These are phyloP conservation scores for Tetraselmis chui DNA, from an alignment of 139 green algal genomes.

Conservation along the genomic window DNA sequence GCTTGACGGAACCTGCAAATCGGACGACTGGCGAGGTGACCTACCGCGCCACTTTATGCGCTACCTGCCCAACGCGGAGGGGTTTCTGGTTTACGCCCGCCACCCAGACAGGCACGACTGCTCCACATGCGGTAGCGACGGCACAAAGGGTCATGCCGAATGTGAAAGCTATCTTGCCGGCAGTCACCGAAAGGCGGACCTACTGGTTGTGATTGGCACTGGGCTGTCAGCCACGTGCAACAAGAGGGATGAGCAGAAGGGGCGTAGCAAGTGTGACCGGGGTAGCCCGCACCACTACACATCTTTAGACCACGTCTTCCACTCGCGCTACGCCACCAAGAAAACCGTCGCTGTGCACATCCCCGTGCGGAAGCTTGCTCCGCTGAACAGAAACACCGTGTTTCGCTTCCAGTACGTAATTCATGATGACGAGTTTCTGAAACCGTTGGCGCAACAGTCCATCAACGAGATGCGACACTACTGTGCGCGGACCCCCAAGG, in stretches of 20 bases:
- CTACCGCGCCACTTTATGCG: too few species aligned
- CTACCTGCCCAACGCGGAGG: too few species aligned
- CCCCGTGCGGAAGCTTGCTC: not conserved
- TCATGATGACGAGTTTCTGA: not conserved
- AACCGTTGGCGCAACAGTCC: not conserved
- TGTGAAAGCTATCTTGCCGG: too few species aligned
- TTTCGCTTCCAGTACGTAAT: not conserved
- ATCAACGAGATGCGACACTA: not conserved
- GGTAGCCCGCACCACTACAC: too few species aligned
- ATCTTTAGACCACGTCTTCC: not conserved
- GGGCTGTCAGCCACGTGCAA: too few species aligned
- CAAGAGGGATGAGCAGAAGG: not conserved
- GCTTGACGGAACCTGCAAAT: too few species aligned
- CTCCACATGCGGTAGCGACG: too few species aligned
- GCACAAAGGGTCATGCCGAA: too few species aligned
- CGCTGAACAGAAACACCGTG: not conserved
- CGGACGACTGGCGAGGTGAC: too few species aligned
- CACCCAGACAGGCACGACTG: too few species aligned
- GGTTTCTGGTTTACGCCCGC: too few species aligned
- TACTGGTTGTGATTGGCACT: not conserved
- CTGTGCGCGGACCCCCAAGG: not conserved
- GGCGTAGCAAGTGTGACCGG: not conserved
- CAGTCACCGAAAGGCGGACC: too few species aligned
- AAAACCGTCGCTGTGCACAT: not conserved
- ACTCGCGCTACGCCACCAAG: not conserved